Evolutionary conservation across 2,329 filamentous ascomycete species (phyloP).

Genomic region (Colletotrichum sp.): DNA sequence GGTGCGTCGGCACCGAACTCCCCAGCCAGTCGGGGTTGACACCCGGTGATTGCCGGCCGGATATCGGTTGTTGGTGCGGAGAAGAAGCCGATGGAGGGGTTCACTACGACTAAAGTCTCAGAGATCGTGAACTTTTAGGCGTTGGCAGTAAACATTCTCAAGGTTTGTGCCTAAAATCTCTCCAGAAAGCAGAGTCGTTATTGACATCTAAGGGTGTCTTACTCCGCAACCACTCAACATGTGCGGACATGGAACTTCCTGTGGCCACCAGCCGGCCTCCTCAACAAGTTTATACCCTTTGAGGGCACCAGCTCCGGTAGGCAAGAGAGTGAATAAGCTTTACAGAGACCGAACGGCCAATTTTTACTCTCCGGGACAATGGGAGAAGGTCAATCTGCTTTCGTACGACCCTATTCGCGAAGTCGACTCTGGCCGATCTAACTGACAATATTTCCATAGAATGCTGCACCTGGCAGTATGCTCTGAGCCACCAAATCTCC

Average conservation of each 20-base stretch:
- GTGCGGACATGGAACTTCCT: neutral
- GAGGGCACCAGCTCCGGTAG: neutral
- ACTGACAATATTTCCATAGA: neutral
- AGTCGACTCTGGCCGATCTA: neutral
- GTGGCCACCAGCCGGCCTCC: neutral
- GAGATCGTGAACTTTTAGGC: neutral
- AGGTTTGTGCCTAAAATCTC: neutral
- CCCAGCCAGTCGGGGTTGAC: neutral
- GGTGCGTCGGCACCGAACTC: neutral
- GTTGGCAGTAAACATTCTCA: neutral
- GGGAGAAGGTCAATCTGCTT: constrained; percentile 25
- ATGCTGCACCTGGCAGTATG: constrained; percentile 20
- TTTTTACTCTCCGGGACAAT: constrained; percentile 26
- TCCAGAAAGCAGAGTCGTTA: neutral
- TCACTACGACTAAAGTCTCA: neutral
- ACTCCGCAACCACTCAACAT: neutral
- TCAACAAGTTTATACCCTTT: constrained; percentile 9
- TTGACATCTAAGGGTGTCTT: neutral
- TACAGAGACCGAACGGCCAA: constrained; percentile 24
- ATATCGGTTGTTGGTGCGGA: neutral
- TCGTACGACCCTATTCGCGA: neutral
- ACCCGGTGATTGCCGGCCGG: neutral
- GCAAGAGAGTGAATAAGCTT: constrained; percentile 14
- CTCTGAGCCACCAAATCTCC: constrained; percentile 17
- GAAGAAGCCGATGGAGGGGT: neutral